These are phyloP conservation scores for Starmerella floris DNA, from an alignment of 805 yeast species.

Conservation along the genomic window DNA sequence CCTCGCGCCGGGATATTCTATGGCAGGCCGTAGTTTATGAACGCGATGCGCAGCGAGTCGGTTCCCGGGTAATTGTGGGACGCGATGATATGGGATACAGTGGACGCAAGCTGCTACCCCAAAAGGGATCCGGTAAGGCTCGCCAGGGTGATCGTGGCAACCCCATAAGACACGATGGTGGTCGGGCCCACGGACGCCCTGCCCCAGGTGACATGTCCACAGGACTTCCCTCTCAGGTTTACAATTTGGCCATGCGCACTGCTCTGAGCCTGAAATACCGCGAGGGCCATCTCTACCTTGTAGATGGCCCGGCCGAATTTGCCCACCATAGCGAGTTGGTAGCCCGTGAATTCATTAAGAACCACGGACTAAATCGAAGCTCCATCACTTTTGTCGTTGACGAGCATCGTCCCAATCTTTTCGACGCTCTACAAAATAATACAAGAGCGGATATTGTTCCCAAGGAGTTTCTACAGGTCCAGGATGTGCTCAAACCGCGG, in stretches of 20 bases:
- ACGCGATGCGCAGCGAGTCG: constrained; percentile 78
- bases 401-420: constrained; percentile 45
- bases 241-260: constrained; percentile 60
- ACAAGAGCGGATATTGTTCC: constrained; percentile 49
- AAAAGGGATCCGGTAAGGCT: constrained; percentile 91
- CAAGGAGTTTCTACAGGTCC: constrained; percentile 68
- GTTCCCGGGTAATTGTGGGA: constrained; percentile 74
- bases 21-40: constrained; percentile 94
- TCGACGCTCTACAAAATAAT: constrained; percentile 42
- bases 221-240: constrained; percentile 57
- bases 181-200: constrained; percentile 73
- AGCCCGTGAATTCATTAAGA: constrained; percentile 40
- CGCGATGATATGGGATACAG: constrained; percentile 79
- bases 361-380: constrained; percentile 23
- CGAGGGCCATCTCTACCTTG: constrained; percentile 53
- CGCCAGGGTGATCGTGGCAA: constrained; percentile 93
- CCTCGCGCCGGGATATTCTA: constrained; percentile 76
- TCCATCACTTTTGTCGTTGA: constrained; percentile 53
- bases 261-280: constrained; percentile 75
- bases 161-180: constrained; percentile 82
- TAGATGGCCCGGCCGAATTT: constrained; percentile 41
- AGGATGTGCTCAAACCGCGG: constrained; percentile 70
- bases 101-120: constrained; percentile 67
- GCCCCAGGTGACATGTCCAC: constrained; percentile 88
- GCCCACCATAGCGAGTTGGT: constrained; percentile 31